These are phyloP conservation scores for Seiridium cupressi DNA, from an alignment of 2,329 filamentous ascomycete genomes.

Conservation along the genomic window DNA sequence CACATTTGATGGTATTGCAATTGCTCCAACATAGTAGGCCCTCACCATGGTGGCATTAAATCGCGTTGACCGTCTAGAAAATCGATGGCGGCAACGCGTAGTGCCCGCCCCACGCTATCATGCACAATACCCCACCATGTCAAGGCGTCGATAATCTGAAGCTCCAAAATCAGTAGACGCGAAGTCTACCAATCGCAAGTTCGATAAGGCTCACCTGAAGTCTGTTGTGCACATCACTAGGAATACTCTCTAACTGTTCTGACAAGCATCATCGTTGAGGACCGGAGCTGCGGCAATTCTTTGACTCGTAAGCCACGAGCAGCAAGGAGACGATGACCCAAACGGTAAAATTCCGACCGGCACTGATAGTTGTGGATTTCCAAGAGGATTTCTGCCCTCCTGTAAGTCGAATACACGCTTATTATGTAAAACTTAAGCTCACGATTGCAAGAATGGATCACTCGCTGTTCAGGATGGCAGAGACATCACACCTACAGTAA, in stretches of 20 bases:
- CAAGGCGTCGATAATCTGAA: too few species aligned
- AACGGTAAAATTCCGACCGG: constrained; percentile 39
- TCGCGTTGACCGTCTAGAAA: too few species aligned
- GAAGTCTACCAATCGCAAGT: too few species aligned
- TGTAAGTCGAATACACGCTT: constrained; percentile 47
- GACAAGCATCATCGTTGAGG: neutral
- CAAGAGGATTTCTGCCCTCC: constrained; percentile 96
- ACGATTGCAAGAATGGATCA: constrained; percentile 65
- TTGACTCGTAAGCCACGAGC: neutral
- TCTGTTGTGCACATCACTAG: too few species aligned
- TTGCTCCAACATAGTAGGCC: too few species aligned
- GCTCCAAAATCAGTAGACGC: too few species aligned
- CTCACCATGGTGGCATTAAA: too few species aligned
- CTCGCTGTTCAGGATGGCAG: constrained; percentile 78
- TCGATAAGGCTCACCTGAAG: too few species aligned
- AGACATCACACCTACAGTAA: constrained; percentile 68
- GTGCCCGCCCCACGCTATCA: too few species aligned
- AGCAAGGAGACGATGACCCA: neutral
- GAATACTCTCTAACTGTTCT: neutral
- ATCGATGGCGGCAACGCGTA: too few species aligned
- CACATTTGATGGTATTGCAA: too few species aligned
- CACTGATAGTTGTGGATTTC: constrained; percentile 75
- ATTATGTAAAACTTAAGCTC: constrained; percentile 4
- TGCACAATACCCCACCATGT: too few species aligned
- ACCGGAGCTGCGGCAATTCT: neutral